Percentiles rank a stretch among this genome's conserved stretches.
These are phyloP conservation scores for Coprinopsis sp. DNA, from an alignment of 768 basidiomycete genomes.

Conservation along the genomic window DNA sequence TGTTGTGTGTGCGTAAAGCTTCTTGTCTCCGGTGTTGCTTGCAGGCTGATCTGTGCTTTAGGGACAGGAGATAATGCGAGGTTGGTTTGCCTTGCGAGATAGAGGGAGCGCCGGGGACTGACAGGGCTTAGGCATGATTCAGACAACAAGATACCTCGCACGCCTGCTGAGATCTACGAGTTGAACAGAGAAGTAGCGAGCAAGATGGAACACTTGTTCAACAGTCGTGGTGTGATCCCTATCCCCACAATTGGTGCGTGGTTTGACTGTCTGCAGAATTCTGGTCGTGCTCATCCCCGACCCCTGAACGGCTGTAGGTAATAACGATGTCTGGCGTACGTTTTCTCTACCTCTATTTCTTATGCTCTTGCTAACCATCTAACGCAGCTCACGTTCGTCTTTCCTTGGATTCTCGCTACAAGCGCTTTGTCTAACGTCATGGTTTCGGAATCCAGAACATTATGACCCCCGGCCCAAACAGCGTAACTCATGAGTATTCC, in stretches of 20 bases:
- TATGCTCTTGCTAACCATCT: conserved; percentile 4
- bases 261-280: neutral
- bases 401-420: neutral
- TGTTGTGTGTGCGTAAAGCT: conserved; percentile 64
- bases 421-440: conserved; percentile 9
- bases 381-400: conserved; percentile 12
- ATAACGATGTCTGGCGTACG: conserved; percentile 91
- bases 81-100: conserved; percentile 24
- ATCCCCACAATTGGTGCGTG: conserved; percentile 71
- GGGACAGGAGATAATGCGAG: conserved; percentile 79
- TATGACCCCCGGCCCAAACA: conserved; percentile 64
- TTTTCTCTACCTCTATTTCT: conserved; percentile 24
- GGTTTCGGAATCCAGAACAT: conserved; percentile 47
- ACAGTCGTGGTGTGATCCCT: conserved; percentile 65
- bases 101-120: neutral
- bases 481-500: conserved; percentile 62
- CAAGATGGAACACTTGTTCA: conserved; percentile 74
- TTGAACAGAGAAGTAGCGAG: conserved; percentile 63
- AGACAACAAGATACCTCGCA: conserved; percentile 76
- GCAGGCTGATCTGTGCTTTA: conserved; percentile 18
- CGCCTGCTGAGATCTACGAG: conserved; percentile 71
- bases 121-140: conserved; percentile 64
- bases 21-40: conserved; percentile 2
- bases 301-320: conserved; percentile 43
- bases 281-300: conserved; percentile 1